Base-by-base conservation (phyloP, 1,139 yeast species). In the Scheffersomyces parashehatae region DNA sequence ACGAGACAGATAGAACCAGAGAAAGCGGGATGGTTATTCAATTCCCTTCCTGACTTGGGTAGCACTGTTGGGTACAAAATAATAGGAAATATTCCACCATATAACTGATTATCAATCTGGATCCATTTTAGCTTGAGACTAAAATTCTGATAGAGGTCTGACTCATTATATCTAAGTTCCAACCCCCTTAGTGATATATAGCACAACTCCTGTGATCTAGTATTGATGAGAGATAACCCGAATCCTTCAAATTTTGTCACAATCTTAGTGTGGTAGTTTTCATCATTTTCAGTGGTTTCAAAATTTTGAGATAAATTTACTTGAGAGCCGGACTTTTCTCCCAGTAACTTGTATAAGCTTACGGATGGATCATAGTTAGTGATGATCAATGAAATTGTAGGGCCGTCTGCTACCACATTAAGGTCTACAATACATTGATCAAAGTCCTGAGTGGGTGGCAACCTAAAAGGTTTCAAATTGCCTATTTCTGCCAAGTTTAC, bases 341-440 rank as follows among this genome's bases (percentile, higher is more conserved):
- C 59, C 45, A 70, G 71, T 39, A 79, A 56, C 54, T 87, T 85
- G 61, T 89, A 90, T 64, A 88, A 67, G 63, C 96, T 87, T 4
- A 79, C 72, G 3, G 82, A 78, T 5, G 95, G 85, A 55, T 88
- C 95, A 58, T 89, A 89, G 47, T 88, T 83, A 1, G 96, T 81
- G 6, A 93, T 83, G 2, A 90, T 85, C 53, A 93, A 74, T 0
- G 96, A 85, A 60, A 90, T 97, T 0, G 93, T 83, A 0, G 97
- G 96, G 0, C 98, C 99, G 68, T 93, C 98, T 0, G 98, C 99
- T 38, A 90, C 85, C 34, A 93, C 98, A 60, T 90, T 89, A 56
- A 93, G 70, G 57, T 91, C 98, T 29, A 89, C 91, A 42, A 83
- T 79, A 2, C 71, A 66, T 40, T 74, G 77, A 10, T 69, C 72